Percentiles rank a stretch among this genome's conserved stretches.
phyloP scores from a whole-genome alignment of 495 filamentous ascomycete genomes.

The Zalerion maritima region DNA sequence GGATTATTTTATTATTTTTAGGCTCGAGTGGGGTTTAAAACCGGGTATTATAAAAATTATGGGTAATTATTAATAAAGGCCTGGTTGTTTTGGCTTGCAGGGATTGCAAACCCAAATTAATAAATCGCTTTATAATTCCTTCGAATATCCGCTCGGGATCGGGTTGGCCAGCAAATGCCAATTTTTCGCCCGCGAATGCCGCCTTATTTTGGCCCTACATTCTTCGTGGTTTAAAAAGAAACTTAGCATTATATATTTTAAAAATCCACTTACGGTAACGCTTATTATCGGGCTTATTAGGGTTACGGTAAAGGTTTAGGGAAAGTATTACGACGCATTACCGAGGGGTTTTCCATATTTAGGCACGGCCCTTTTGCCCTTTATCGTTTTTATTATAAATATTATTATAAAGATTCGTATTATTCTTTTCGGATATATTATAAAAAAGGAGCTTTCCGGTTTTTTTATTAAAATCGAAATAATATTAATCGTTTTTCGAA shows the following conservation, averaged over 20 bases:
- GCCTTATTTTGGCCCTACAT: too few relatives aligned
- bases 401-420: conserved; percentile 5
- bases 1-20: conserved; percentile 5
- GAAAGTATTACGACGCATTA: conserved; percentile 7
- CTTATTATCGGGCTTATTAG: conserved; percentile 1
- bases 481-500: conserved; percentile 7
- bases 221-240: conserved; percentile 4
- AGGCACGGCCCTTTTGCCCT: neutral
- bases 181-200: too few relatives aligned
- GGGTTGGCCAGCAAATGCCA: too few relatives aligned
- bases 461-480: conserved; percentile 8
- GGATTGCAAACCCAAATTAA: too few relatives aligned
- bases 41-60: conserved; percentile 1
- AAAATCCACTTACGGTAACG: conserved; percentile 5
- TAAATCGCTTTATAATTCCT: too few relatives aligned
- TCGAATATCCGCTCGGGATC: too few relatives aligned
- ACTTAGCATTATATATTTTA: conserved; percentile 4
- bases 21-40: conserved; percentile 6
- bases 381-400: neutral
- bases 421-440: conserved; percentile 6
- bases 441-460: conserved; percentile 8
- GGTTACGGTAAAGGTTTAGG: conserved; percentile 2
- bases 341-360: conserved; percentile 8
- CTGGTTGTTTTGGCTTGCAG: too few relatives aligned
- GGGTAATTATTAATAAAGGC: too few relatives aligned